These are phyloP conservation scores for Trichoderma brevicompactum DNA, from an alignment of 2,329 filamentous ascomycete species.

Conservation along the genomic window DNA sequence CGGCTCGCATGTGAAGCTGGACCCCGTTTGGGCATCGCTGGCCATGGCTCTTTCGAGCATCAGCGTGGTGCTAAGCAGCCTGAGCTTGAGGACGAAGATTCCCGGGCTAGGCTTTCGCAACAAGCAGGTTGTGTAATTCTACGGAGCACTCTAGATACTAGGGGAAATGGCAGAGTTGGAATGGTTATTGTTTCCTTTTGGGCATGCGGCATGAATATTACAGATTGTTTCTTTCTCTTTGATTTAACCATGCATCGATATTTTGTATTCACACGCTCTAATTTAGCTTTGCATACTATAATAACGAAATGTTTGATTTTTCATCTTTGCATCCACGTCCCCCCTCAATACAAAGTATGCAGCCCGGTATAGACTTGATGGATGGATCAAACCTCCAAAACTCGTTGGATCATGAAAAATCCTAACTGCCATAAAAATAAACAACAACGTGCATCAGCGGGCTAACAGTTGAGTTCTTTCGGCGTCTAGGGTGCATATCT, in stretches of 20 bases:
- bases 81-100: conserved; percentile 64
- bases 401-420: not conserved
- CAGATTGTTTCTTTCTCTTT: not conserved
- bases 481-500: not conserved
- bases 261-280: not conserved
- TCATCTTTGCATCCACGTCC: no score
- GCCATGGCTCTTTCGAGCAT: conserved; percentile 94
- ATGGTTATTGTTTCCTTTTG: not conserved
- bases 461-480: not conserved
- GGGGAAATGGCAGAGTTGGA: no score
- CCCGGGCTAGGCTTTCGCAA: conserved; percentile 50
- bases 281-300: not conserved
- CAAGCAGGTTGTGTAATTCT: conserved; percentile 21
- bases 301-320: not conserved
- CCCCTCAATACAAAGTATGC: no score
- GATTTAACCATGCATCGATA: not conserved
- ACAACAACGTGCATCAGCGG: no score
- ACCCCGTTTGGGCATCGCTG: conserved; percentile 84
- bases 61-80: conserved; percentile 82
- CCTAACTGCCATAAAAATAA: not conserved
- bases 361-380: no score
- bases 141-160: not conserved
- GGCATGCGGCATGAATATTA: not conserved
- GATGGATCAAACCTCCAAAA: no score
- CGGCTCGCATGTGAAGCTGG: conserved; percentile 64